Evolutionary conservation across 2,329 filamentous ascomycete species (phyloP).

Genomic region (Pseudogymnoascus sp.): DNA sequence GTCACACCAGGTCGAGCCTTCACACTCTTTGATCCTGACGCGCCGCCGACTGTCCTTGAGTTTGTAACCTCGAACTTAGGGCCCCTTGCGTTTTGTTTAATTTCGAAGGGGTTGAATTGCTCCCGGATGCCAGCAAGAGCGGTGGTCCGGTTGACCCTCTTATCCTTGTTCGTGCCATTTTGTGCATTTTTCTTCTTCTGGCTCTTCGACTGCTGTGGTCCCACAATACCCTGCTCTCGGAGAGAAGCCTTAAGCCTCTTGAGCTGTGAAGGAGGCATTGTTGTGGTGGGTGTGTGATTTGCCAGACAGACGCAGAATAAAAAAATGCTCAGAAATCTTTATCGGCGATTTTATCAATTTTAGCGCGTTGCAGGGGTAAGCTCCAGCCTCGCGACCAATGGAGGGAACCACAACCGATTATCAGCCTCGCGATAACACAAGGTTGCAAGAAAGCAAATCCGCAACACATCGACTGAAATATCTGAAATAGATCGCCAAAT

Average conservation of each 20-base stretch:
- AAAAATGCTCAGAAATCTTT: constrained; percentile 22
- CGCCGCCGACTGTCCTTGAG: constrained; percentile 46
- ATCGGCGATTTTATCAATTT: constrained; percentile 2
- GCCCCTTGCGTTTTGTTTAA: constrained; percentile 69
- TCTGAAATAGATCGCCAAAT: neutral
- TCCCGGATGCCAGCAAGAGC: constrained; percentile 83
- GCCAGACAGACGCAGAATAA: constrained; percentile 7
- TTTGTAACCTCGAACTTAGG: constrained; percentile 82
- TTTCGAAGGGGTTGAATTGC: constrained; percentile 95
- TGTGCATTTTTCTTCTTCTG: constrained; percentile 70
- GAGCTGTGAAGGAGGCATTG: constrained; percentile 91
- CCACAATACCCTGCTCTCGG: constrained; percentile 79
- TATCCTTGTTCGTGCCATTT: constrained; percentile 58
- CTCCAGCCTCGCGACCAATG: neutral
- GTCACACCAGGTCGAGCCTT: constrained; percentile 73
- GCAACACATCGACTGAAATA: neutral
- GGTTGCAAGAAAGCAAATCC: neutral
- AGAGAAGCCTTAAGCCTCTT: constrained; percentile 92
- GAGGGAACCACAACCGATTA: neutral
- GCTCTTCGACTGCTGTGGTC: constrained; percentile 92
- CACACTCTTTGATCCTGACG: constrained; percentile 45
- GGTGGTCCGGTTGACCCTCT: constrained; percentile 66
- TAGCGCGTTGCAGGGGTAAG: constrained; percentile 8
- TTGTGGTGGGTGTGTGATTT: constrained; percentile 20
- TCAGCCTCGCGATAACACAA: neutral